These are phyloP conservation scores for Pistacia atlantica DNA, from an alignment of 345 rosid species.

Conservation along the genomic window DNA sequence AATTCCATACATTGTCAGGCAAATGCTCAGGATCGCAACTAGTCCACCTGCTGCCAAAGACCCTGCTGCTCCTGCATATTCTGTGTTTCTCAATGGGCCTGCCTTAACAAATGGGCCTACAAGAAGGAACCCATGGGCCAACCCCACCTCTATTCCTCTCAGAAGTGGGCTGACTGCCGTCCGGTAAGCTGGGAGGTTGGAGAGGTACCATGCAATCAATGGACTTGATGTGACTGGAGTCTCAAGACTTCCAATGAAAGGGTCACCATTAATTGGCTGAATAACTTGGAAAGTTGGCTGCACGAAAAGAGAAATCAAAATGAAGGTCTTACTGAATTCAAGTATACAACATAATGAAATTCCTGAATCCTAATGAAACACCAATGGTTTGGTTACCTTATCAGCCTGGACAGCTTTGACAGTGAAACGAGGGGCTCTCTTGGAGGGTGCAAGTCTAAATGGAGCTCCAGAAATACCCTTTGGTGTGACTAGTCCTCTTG, in stretches of 20 bases:
- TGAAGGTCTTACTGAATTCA: too few species aligned
- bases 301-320: constrained; percentile 4
- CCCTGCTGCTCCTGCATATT: constrained; percentile 72
- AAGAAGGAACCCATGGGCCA: constrained; percentile 84
- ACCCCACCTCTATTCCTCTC: constrained; percentile 80
- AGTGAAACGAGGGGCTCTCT: constrained; percentile 58
- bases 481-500: constrained; percentile 47
- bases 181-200: constrained; percentile 92
- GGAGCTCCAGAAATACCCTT: constrained; percentile 70
- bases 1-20: constrained; percentile 85
- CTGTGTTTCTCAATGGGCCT: constrained; percentile 91
- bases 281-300: constrained; percentile 94
- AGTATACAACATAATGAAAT: background rate
- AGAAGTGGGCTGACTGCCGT: constrained; percentile 96
- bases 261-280: constrained; percentile 96
- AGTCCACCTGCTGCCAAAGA: constrained; percentile 89
- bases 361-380: background rate
- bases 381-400: constrained; percentile 43
- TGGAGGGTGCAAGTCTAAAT: constrained; percentile 52
- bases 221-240: constrained; percentile 96
- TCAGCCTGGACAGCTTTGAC: constrained; percentile 78
- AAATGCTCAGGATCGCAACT: constrained; percentile 78
- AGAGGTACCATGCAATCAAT: constrained; percentile 88
- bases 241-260: constrained; percentile 96
- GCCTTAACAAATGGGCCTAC: constrained; percentile 92